Conservation (phyloP, 148 eudicot genomes). For the Talinum fruticosum region DNA sequence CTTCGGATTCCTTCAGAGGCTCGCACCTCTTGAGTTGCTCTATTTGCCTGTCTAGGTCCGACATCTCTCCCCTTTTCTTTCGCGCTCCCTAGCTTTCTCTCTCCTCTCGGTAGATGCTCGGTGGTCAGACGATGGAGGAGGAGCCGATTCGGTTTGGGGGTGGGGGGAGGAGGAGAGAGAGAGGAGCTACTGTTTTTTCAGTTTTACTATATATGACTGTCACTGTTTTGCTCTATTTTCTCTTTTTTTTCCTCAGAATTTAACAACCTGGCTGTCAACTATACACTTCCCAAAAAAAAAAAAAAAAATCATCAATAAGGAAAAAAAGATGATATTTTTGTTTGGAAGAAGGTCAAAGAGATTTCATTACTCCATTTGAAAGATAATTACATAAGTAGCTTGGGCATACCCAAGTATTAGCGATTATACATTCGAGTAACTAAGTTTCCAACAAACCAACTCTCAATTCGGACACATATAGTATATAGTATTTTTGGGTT, state of each 20-base stretch:
- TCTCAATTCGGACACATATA: too few species aligned
- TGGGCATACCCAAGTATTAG: too few species aligned
- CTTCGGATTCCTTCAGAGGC: constrained; percentile 74
- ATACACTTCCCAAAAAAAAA: not conserved
- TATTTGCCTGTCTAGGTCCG: constrained; percentile 89
- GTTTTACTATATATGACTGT: not conserved
- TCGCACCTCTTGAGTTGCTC: constrained; percentile 89
- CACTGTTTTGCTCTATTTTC: not conserved
- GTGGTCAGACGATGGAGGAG: not conserved
- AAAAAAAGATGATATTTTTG: too few species aligned
- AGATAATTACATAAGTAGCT: too few species aligned
- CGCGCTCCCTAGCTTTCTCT: not conserved
- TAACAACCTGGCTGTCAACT: not conserved
- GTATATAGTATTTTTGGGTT: too few species aligned
- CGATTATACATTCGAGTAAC: too few species aligned
- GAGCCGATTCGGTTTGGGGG: constrained; percentile 11
- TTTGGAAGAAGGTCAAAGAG: too few species aligned
- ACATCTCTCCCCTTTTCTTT: constrained; percentile 39
- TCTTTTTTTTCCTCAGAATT: not conserved
- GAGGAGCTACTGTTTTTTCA: not conserved
- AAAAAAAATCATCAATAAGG: too few species aligned
- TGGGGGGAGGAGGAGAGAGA: constrained; percentile 6
- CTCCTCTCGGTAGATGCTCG: not conserved
- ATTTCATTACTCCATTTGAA: too few species aligned
- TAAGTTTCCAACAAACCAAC: too few species aligned